Evolutionary conservation across 2,329 filamentous ascomycete genomes (phyloP).

Genomic region (Microdochium bolleyi): DNA sequence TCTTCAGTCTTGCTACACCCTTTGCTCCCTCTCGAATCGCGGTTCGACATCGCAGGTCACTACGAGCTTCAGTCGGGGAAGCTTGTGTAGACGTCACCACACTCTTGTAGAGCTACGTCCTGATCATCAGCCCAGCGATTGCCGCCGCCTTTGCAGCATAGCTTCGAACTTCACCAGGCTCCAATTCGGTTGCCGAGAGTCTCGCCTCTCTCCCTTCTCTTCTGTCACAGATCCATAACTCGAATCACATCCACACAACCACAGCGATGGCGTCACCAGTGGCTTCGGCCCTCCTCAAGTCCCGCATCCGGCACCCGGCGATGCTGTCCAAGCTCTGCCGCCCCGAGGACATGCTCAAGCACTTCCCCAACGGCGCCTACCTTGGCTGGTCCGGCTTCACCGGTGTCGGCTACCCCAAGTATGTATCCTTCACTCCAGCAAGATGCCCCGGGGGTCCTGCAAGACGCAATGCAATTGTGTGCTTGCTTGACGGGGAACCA

Average conservation of each 20-base stretch:
- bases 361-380: conserved; percentile 80
- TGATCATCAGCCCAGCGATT: background rate
- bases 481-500: conserved; percentile 7
- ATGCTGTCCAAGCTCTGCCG: conserved; percentile 74
- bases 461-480: too few species aligned
- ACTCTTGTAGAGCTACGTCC: background rate
- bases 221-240: background rate
- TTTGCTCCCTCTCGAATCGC: conserved; percentile 7
- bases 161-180: background rate
- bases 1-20: conserved; percentile 9
- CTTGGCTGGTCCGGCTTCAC: conserved; percentile 91
- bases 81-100: background rate
- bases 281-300: conserved; percentile 67
- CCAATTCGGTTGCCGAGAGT: background rate
- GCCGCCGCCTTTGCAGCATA: background rate
- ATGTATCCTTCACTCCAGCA: conserved; percentile 22
- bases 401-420: conserved; percentile 85
- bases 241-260: background rate
- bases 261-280: conserved; percentile 37
- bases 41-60: conserved; percentile 5
- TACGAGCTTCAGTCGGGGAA: conserved; percentile 8
- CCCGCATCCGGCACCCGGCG: conserved; percentile 66
- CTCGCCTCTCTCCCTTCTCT: background rate
- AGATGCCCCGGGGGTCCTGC: too few species aligned
- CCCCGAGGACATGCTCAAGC: conserved; percentile 69